Evolutionary conservation across 495 filamentous ascomycete genomes (phyloP).

Genomic region (Cudoniella acicularis): DNA sequence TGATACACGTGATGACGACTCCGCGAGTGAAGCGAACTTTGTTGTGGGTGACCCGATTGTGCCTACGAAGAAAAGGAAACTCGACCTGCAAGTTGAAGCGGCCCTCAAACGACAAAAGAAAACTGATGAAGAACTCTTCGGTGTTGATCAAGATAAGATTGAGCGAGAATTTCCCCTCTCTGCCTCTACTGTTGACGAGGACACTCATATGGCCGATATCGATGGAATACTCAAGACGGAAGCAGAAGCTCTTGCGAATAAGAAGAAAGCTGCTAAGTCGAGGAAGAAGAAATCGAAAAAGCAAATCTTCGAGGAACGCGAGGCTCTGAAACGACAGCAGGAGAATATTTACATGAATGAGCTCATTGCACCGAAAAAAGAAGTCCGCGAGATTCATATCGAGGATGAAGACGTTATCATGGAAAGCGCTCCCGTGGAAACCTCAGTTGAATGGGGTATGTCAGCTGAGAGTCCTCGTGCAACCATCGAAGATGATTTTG

Average conservation of each 20-base stretch:
- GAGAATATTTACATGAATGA: conserved; percentile 38
- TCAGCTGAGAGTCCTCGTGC: conserved; percentile 33
- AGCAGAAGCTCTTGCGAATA: conserved; percentile 36
- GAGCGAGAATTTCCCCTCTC: conserved; percentile 42
- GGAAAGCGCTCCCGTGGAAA: conserved; percentile 21
- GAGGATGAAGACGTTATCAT: conserved; percentile 24
- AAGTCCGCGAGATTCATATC: conserved; percentile 20
- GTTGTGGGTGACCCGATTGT: conserved; percentile 35
- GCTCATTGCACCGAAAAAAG: conserved; percentile 24
- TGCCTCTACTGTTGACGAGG: conserved; percentile 29
- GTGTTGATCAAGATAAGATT: conserved; percentile 50
- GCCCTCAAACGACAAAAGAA: conserved; percentile 58
- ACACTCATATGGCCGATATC: conserved; percentile 36
- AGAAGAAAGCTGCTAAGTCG: conserved; percentile 41
- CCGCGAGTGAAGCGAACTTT: conserved; percentile 53
- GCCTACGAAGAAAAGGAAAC: conserved; percentile 65
- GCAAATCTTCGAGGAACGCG: conserved; percentile 64
- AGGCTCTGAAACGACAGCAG: conserved; percentile 51
- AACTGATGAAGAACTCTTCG: conserved; percentile 76
- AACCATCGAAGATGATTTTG: conserved; percentile 65
- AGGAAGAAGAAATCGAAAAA: conserved; percentile 70
- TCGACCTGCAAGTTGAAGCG: conserved; percentile 53
- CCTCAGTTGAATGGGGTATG: conserved; percentile 26
- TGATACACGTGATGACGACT: conserved; percentile 47
- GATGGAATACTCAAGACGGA: conserved; percentile 38